A percentile compares a stretch with the other conserved stretches of the same genome.
Evolutionary conservation across 768 basidiomycete genomes (phyloP).

Genomic region (Tulasnella sp.): DNA sequence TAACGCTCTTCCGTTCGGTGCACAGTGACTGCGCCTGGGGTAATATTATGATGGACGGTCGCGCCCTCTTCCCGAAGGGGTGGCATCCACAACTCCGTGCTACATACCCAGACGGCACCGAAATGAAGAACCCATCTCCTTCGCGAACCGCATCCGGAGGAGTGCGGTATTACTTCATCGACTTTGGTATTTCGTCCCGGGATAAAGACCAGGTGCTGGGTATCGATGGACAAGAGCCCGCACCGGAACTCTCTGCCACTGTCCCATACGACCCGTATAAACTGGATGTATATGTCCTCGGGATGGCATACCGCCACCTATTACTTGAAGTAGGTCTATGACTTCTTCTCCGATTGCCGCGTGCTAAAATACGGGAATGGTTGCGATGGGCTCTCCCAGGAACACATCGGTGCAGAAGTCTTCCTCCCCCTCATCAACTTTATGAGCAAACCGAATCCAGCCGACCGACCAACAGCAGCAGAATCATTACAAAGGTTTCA

Average conservation of each 20-base stretch:
- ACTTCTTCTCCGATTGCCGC: background rate
- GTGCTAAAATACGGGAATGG: background rate
- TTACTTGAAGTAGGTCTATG: background rate
- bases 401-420: slow-evolving; percentile 15
- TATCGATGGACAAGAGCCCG: slow-evolving; percentile 10
- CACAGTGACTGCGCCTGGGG: slow-evolving; percentile 12
- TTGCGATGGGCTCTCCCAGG: background rate
- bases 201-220: background rate
- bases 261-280: slow-evolving; percentile 28
- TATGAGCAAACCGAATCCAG: slow-evolving; percentile 8
- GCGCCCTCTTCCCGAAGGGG: slow-evolving; percentile 5
- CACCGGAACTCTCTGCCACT: slow-evolving; percentile 8
- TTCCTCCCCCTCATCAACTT: slow-evolving; percentile 20
- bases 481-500: slow-evolving; percentile 9
- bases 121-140: background rate
- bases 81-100: slow-evolving; percentile 22
- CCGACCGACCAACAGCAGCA: slow-evolving; percentile 13
- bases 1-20: background rate
- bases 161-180: slow-evolving; percentile 26
- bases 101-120: background rate
- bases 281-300: slow-evolving; percentile 24
- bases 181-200: slow-evolving; percentile 21
- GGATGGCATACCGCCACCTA: slow-evolving; percentile 14
- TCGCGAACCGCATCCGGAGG: slow-evolving; percentile 4
- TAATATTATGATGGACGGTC: slow-evolving; percentile 26